Base-by-base conservation (phyloP, 805 yeast species). In the Zygotorulaspora chibaensis region DNA sequence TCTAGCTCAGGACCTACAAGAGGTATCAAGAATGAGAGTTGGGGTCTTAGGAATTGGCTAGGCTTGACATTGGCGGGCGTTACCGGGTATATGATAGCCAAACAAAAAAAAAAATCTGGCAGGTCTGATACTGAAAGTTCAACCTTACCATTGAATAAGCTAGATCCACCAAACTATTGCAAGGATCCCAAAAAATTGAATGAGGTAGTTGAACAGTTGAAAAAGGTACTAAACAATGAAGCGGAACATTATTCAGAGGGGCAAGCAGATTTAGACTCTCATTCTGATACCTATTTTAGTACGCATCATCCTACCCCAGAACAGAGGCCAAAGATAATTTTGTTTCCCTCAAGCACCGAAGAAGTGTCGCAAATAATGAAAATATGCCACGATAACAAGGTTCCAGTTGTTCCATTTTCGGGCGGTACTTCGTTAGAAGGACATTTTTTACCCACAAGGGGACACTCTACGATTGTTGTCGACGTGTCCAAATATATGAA, bases 391-490 rank as follows among this genome's bases (percentile, higher is more conserved):
- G 70, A 75, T 51, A 74, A 78, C 57, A 67, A 63, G 30, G 73
- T 86, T 2, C 91, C 95, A 4, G 79, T 85, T 46, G 80, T 86
- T n/a, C 89, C 93, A 1, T 83, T 67, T 47, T 77, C 87, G 1
- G 95, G 93, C 8, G 87, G 87, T 26, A 80, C 93, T 0, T 83
- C 91, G 0, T 67, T 86, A 34, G 95, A 86, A 62, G 95, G 93
- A n/a, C 89, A 86, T 58, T 83, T 79, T 61, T 72, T 83, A 38
- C 82, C 87, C 3, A 82, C 89, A 0, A 71, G 89, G 55, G 71
- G 76, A 3, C 84, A 86, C 1, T 74, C 87, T 26, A 77, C 85
- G 8, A 71, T 84, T 3, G 71, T 77, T 38, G 55, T 83, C 33
- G 91, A 85, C 59, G 62, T 84, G 34, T 69, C 79, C 12, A 67